A percentile compares a stretch with the other conserved stretches of the same genome.
phyloP scores from a whole-genome alignment of 2,329 filamentous ascomycete species.

The Fusarium nodosum region DNA sequence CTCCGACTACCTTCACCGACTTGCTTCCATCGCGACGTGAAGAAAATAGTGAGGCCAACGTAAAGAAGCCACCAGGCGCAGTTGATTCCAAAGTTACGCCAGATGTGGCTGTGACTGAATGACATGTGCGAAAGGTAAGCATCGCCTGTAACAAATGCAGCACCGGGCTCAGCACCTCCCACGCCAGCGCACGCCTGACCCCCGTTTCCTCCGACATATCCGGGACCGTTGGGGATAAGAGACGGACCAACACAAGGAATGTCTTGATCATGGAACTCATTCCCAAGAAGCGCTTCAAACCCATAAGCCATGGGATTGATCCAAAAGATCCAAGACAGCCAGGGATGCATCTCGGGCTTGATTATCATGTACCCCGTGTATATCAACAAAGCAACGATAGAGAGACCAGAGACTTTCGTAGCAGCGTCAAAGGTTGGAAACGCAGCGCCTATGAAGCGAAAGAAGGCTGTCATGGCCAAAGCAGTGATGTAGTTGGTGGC shows the following conservation, averaged over 20 bases:
- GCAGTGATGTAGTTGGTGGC: constrained; percentile 51
- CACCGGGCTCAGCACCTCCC: constrained; percentile 65
- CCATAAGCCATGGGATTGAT: constrained; percentile 77
- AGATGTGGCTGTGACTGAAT: constrained; percentile 66
- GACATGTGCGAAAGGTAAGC: constrained; percentile 68
- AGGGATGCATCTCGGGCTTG: constrained; percentile 72
- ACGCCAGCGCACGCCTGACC: constrained; percentile 70
- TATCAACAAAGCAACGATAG: constrained; percentile 66
- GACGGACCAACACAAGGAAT: constrained; percentile 65
- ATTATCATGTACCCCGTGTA: constrained; percentile 76
- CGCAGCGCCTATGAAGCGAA: constrained; percentile 67
- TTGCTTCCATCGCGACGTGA: constrained; percentile 69
- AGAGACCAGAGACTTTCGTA: constrained; percentile 67
- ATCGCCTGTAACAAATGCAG: constrained; percentile 66
- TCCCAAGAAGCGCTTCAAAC: constrained; percentile 76
- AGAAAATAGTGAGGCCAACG: constrained; percentile 68
- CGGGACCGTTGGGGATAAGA: constrained; percentile 64
- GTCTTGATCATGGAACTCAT: constrained; percentile 74
- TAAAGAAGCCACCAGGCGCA: constrained; percentile 74
- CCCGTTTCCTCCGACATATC: constrained; percentile 57
- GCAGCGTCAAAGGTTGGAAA: constrained; percentile 70
- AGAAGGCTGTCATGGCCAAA: constrained; percentile 69
- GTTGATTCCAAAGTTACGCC: constrained; percentile 72
- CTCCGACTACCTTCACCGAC: constrained; percentile 65
- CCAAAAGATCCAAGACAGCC: constrained; percentile 74